Conservation (phyloP, 2,329 filamentous ascomycete genomes). For the Alternaria viburni region DNA sequence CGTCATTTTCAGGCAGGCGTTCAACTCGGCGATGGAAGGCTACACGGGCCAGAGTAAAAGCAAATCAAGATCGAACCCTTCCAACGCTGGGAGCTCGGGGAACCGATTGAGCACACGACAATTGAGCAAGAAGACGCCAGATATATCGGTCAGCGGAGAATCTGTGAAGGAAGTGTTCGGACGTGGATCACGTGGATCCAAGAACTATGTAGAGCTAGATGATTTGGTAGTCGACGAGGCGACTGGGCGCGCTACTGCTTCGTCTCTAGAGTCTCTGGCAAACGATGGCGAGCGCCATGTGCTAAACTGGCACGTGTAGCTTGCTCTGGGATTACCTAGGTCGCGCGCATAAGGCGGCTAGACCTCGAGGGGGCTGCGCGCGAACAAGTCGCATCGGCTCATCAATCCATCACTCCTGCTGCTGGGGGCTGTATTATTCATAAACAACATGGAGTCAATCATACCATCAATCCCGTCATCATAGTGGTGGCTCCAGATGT, state of each 20-base stretch:
- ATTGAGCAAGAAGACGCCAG: background rate
- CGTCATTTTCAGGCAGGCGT: constrained; percentile 15
- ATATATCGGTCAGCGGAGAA: background rate
- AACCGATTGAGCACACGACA: constrained; percentile 2
- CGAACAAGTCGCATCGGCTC: background rate
- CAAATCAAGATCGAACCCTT: constrained; percentile 3
- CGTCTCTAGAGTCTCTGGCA: background rate
- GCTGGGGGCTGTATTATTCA: background rate
- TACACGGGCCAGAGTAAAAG: background rate
- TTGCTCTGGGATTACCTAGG: background rate
- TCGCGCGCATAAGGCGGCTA: background rate
- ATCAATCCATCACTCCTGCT: background rate
- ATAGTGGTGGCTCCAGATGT: background rate
- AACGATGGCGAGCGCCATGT: constrained; percentile 1
- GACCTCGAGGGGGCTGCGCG: background rate
- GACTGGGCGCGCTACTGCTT: constrained; percentile 1
- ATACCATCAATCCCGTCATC: background rate
- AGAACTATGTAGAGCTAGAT: constrained; percentile 5
- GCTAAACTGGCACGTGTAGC: background rate
- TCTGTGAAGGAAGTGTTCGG: constrained; percentile 2
- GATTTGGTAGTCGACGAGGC: constrained; percentile 6
- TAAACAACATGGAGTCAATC: background rate
- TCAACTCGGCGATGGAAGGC: constrained; percentile 15
- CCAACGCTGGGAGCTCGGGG: constrained; percentile 2
- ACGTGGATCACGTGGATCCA: background rate